These are phyloP conservation scores for Nemania sp. DNA, from an alignment of 2,329 filamentous ascomycete species.

Conservation along the genomic window DNA sequence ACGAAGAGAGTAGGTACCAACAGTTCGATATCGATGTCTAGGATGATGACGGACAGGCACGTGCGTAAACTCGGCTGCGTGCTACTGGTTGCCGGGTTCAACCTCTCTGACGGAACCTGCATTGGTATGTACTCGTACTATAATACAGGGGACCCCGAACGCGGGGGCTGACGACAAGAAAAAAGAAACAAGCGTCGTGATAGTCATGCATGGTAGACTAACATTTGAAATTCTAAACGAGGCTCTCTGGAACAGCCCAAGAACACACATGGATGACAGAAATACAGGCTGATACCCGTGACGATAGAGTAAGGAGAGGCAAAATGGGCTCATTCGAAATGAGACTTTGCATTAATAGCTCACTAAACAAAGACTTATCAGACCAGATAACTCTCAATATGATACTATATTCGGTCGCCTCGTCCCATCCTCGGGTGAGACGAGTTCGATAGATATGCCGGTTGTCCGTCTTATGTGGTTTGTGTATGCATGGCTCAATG, in stretches of 20 bases:
- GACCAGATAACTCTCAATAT: neutral
- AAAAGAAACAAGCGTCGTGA: conserved; percentile 12
- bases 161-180: conserved; percentile 18
- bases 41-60: conserved; percentile 1
- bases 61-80: neutral
- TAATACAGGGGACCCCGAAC: conserved; percentile 14
- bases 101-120: conserved; percentile 5
- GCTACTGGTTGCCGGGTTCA: neutral
- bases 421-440: neutral
- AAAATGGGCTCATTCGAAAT: conserved; percentile 6
- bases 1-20: neutral
- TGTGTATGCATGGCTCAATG: neutral
- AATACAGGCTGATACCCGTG: neutral
- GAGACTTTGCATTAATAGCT: neutral
- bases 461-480: neutral
- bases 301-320: neutral
- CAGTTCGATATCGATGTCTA: neutral
- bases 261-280: conserved; percentile 1
- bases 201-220: conserved; percentile 13
- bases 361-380: conserved; percentile 2
- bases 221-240: conserved; percentile 15
- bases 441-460: neutral
- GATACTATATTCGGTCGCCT: neutral
- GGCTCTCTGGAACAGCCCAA: neutral
- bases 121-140: neutral